Conservation (phyloP, 805 yeast genomes). For the Zygotorulaspora danielsina region DNA sequence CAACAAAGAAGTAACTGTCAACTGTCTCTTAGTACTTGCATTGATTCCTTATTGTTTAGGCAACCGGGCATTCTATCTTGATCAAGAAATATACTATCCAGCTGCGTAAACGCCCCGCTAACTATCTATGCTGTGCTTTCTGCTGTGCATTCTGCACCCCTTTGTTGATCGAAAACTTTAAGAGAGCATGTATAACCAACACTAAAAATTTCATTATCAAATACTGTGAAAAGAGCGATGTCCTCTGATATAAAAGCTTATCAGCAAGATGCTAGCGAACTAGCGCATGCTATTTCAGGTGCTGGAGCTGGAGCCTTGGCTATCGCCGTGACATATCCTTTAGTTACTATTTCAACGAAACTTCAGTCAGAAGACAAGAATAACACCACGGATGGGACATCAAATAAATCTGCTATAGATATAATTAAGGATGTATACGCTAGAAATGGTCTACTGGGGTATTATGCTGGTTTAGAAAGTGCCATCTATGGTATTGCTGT, state of each 20-base stretch:
- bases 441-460: conserved; percentile 61
- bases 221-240: too few relatives aligned
- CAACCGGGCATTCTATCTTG: too few relatives aligned
- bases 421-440: conserved; percentile 46
- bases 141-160: too few relatives aligned
- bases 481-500: conserved; percentile 82
- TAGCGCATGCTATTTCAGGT: conserved; percentile 91
- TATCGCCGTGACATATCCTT: conserved; percentile 83
- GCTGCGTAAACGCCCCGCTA: too few relatives aligned
- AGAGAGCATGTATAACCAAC: too few relatives aligned
- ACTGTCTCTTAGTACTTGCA: too few relatives aligned
- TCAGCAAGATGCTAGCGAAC: conserved; percentile 28
- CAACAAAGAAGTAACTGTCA: too few relatives aligned
- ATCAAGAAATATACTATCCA: too few relatives aligned
- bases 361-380: conserved; percentile 53
- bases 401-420: conserved; percentile 26
- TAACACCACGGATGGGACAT: conserved; percentile 23
- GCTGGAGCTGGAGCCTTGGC: conserved; percentile 90
- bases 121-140: too few relatives aligned
- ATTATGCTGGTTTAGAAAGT: conserved; percentile 82
- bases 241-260: conserved; percentile 23
- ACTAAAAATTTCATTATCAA: too few relatives aligned
- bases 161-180: too few relatives aligned
- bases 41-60: too few relatives aligned
- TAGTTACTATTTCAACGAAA: conserved; percentile 78